Base-by-base conservation (phyloP, 73 alveolate genomes). In the Paramecium sonneborni region DNA sequence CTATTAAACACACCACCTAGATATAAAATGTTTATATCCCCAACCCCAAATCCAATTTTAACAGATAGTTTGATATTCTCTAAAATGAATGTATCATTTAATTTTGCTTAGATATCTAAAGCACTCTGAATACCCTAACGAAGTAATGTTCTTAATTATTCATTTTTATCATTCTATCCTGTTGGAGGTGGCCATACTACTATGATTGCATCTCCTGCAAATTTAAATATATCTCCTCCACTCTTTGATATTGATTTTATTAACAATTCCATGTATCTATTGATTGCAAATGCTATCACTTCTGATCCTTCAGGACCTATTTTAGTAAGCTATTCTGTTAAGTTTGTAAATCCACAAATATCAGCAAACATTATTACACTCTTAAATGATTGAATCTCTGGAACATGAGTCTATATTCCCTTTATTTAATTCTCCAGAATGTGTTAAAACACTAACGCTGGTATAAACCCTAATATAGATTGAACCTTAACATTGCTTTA, bases 191-290 rank as follows among this genome's bases (percentile, higher is more conserved):
- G 99, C 99, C 99, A 98, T 86, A 98, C 97, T 37, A 98, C 99
- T 85, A 96, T 95, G 95, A 98, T 93, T 1, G 99, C 99, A 88
- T 98, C 99, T 57, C 99, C 99, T 35, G 97, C 99, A 92, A 97
- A 96, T 92, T 98, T 98, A 56, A 98, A 96, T 15, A 98, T 97
- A 91, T 98, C 99, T 14, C 99, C 99, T 15, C 99, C 99, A 95
- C 95, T 93, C 79, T 95, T 95, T 11, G 96, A 96, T 26, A 96
- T 93, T 41, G 95, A 92, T 57, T 93, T 95, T 39, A 96, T 97
- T 79, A 97, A 87, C 76, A 96, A 95, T 93, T 98, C 99, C 98
- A 98, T 97, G 85, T 96, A 97, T 69, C 99, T 92, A 93, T 96
- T 97, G 55, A 96, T 93, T 23, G 98, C 96, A 89, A 96, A 96